Evolutionary conservation across 352 stramenopile species (phyloP).

Genomic region (Elongisporangium prolatum): DNA sequence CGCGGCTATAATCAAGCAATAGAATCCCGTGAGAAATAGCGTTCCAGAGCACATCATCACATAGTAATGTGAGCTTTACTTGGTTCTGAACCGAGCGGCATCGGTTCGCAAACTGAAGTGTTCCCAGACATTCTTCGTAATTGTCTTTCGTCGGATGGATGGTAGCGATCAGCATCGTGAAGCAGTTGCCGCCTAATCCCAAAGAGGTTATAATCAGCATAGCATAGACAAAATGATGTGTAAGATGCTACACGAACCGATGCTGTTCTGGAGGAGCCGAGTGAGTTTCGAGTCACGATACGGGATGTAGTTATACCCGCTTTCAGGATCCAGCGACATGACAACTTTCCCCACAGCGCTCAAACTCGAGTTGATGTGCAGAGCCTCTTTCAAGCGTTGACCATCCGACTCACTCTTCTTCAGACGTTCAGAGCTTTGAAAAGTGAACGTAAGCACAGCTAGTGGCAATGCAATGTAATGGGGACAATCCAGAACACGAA

Average conservation of each 20-base stretch:
- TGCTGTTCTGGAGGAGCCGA: conserved; percentile 80
- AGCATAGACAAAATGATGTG: too few species aligned
- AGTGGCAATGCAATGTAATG: conserved; percentile 1
- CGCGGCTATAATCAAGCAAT: conserved; percentile 28
- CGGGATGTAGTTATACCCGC: conserved; percentile 85
- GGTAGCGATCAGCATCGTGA: conserved; percentile 79
- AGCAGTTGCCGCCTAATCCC: conserved; percentile 73
- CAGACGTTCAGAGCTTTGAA: conserved; percentile 57
- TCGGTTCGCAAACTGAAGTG: conserved; percentile 89
- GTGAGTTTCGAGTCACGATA: conserved; percentile 86
- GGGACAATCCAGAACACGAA: not conserved
- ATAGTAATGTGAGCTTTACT: conserved; percentile 15
- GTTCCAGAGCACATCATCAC: too few species aligned
- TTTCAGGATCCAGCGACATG: conserved; percentile 83
- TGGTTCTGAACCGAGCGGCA: conserved; percentile 90
- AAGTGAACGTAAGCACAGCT: not conserved
- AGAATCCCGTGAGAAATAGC: too few species aligned
- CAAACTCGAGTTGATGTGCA: conserved; percentile 85
- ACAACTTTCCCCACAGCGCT: conserved; percentile 84
- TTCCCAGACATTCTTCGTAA: conserved; percentile 89
- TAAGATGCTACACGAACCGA: conserved; percentile 32
- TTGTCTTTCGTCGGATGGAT: conserved; percentile 88
- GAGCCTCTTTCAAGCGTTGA: conserved; percentile 77
- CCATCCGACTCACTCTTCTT: conserved; percentile 88
- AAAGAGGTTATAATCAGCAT: not conserved